Conservation (phyloP, 805 yeast species). For the Candida boidinii region DNA sequence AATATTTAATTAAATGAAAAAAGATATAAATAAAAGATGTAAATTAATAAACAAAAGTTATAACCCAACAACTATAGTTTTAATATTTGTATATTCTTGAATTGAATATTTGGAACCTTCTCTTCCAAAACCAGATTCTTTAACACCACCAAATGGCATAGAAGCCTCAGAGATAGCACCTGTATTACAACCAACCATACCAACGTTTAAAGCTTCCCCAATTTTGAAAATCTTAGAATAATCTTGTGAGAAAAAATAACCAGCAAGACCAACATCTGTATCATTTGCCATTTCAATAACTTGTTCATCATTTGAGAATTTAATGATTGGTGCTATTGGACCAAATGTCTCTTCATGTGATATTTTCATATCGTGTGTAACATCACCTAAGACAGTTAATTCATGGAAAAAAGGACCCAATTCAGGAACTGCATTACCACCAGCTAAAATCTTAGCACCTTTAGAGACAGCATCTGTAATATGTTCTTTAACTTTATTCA, state of each 20-base stretch:
- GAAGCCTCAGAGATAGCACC: conserved; percentile 59
- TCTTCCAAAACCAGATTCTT: conserved; percentile 69
- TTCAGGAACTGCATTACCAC: conserved; percentile 49
- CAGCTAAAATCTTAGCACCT: conserved; percentile 52
- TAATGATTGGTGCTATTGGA: conserved; percentile 62
- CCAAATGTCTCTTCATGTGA: conserved; percentile 68
- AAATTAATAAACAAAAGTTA: no score
- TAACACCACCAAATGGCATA: conserved; percentile 65
- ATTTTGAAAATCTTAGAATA: conserved; percentile 41
- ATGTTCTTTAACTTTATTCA: conserved; percentile 48
- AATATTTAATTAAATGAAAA: no score
- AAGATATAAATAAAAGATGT: no score
- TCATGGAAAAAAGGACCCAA: conserved; percentile 60
- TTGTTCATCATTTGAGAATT: conserved; percentile 46
- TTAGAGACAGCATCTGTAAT: conserved; percentile 54
- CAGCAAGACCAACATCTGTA: conserved; percentile 64
- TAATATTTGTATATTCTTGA: conserved; percentile 59
- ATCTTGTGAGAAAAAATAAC: conserved; percentile 56
- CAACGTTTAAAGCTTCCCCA: conserved; percentile 56
- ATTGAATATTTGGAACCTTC: conserved; percentile 69
- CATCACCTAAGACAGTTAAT: conserved; percentile 54
- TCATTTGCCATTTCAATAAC: conserved; percentile 50
- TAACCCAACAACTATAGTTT: conserved; percentile 52
- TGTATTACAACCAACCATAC: conserved; percentile 75
- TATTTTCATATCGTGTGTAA: conserved; percentile 46